Evolutionary conservation across 305 asterid genomes (phyloP).

Genomic region (Rubia peregrina): DNA sequence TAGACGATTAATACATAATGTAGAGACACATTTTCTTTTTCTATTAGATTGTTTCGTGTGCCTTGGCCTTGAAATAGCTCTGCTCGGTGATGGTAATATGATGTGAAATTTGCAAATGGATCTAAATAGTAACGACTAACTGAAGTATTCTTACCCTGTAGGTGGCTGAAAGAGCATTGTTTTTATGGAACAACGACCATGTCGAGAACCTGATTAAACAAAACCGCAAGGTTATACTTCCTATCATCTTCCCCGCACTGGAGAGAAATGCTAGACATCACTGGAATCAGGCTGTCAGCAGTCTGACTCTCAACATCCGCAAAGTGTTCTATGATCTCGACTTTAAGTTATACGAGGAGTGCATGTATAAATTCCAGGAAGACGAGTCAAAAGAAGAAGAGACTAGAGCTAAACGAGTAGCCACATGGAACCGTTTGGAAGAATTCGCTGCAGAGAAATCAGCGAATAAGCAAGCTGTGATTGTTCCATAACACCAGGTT

Average conservation of each 20-base stretch:
- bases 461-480: conserved; percentile 48
- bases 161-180: conserved; percentile 84
- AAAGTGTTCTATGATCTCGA: conserved; percentile 70
- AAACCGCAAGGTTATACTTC: conserved; percentile 61
- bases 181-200: conserved; percentile 80
- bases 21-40: background rate
- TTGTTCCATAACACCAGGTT: conserved; percentile 30
- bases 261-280: conserved; percentile 68
- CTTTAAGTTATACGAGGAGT: conserved; percentile 58
- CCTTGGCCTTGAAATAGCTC: background rate
- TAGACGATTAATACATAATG: background rate
- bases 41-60: background rate
- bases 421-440: conserved; percentile 65
- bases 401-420: conserved; percentile 42
- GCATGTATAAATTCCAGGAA: conserved; percentile 59
- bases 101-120: background rate
- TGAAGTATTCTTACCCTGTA: conserved; percentile 18
- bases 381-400: conserved; percentile 52
- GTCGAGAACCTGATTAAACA: conserved; percentile 64
- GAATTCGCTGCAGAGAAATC: conserved; percentile 43
- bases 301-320: conserved; percentile 58
- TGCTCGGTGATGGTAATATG: too few species aligned
- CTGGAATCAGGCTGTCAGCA: conserved; percentile 77
- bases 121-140: background rate
- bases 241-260: conserved; percentile 67